These are phyloP conservation scores for Fistulifera pelliculosa DNA, from an alignment of 108 stramenopile genomes.

Conservation along the genomic window DNA sequence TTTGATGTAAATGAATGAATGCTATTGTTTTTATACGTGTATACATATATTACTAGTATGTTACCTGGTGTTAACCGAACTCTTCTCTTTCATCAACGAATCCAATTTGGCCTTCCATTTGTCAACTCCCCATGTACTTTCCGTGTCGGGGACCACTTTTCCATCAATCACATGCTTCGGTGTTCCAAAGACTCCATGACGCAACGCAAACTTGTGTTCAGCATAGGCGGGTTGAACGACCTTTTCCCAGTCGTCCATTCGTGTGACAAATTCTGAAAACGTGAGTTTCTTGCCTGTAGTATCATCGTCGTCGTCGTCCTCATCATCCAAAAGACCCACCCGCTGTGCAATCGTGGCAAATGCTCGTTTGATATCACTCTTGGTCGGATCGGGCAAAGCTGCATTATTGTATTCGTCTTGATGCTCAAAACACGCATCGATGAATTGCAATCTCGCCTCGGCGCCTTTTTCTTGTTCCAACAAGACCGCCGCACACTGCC, in stretches of 20 bases:
- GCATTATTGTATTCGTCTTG: slow-evolving; percentile 20
- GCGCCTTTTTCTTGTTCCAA: slow-evolving; percentile 20
- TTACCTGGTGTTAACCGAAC: no score
- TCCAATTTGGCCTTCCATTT: slow-evolving; percentile 19
- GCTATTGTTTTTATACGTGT: no score
- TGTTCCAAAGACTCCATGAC: slow-evolving; percentile 17
- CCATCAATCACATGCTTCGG: slow-evolving; percentile 27
- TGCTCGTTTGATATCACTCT: slow-evolving; percentile 18
- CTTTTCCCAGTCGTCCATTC: slow-evolving; percentile 14
- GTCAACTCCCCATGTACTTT: slow-evolving; percentile 28
- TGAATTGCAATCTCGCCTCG: slow-evolving; percentile 15
- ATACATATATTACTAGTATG: no score
- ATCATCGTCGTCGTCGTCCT: not conserved
- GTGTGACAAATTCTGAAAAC: slow-evolving; percentile 11
- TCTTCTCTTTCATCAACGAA: not conserved
- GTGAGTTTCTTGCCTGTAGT: slow-evolving; percentile 7
- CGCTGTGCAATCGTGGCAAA: slow-evolving; percentile 25
- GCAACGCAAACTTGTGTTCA: slow-evolving; percentile 31
- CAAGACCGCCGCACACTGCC: slow-evolving; percentile 25
- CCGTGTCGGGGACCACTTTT: slow-evolving; percentile 17
- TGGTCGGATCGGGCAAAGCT: slow-evolving; percentile 13
- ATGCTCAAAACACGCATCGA: slow-evolving; percentile 23
- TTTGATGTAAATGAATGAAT: no score
- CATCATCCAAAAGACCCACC: slow-evolving; percentile 20
- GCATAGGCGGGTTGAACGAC: slow-evolving; percentile 22